These are phyloP conservation scores for Macroventuria anomochaeta DNA, from an alignment of 2,329 filamentous ascomycete genomes.

Conservation along the genomic window DNA sequence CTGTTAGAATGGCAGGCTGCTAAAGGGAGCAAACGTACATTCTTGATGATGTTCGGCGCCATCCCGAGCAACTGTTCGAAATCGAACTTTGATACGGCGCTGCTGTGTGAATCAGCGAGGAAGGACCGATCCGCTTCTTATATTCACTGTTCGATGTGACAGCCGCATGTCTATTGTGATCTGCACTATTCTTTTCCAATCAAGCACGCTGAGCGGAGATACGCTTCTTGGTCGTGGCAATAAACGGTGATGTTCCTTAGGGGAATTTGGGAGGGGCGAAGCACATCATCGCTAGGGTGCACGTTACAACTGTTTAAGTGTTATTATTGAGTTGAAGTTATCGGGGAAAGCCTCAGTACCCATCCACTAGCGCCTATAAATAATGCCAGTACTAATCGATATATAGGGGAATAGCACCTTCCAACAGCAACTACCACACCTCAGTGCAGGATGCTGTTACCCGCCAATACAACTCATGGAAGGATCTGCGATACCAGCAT, in stretches of 20 bases:
- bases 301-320: no score
- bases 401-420: no score
- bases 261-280: conserved; percentile 5
- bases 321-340: no score
- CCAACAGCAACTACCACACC: conserved; percentile 4
- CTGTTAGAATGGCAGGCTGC: not conserved
- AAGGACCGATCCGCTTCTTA: not conserved
- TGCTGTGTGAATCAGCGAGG: no score
- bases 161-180: not conserved
- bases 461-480: not conserved
- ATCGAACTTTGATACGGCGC: no score
- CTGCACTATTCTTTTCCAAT: conserved; percentile 12
- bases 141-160: not conserved
- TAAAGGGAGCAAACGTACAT: not conserved
- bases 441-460: not conserved
- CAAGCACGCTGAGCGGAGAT: not conserved
- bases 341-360: no score
- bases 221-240: conserved; percentile 1
- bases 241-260: not conserved
- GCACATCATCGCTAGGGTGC: conserved; percentile 10
- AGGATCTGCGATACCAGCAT: not conserved
- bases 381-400: no score
- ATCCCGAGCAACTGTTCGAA: not conserved
- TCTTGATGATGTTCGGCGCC: not conserved
- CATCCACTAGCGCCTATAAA: no score